A percentile compares a stretch with the other conserved stretches of the same genome.
These are phyloP conservation scores for Limnanthes douglasii DNA, from an alignment of 345 rosid species.

Conservation along the genomic window DNA sequence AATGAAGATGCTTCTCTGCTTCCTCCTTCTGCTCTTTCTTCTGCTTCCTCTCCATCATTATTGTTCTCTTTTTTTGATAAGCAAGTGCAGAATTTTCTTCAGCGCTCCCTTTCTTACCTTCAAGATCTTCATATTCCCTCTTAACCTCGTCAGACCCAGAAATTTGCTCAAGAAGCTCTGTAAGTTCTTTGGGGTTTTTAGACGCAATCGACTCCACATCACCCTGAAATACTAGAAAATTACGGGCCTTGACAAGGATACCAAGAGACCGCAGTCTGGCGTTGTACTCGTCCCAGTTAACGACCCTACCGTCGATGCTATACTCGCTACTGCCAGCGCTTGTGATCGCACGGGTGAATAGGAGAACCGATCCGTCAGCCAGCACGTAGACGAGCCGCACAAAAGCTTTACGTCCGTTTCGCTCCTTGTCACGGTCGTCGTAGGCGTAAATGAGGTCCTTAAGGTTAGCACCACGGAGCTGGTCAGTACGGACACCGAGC, in stretches of 20 bases:
- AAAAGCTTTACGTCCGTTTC: conserved; percentile 70
- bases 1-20: conserved; percentile 80
- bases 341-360: conserved; percentile 61
- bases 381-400: conserved; percentile 67
- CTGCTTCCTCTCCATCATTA: conserved; percentile 79
- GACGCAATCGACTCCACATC: conserved; percentile 99
- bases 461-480: conserved; percentile 90
- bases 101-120: conserved; percentile 63
- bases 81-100: conserved; percentile 73
- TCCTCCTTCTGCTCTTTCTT: conserved; percentile 99
- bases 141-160: conserved; percentile 94
- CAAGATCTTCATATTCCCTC: conserved; percentile 76
- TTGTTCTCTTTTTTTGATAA: conserved; percentile 72
- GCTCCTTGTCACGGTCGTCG: conserved; percentile 86
- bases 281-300: conserved; percentile 84
- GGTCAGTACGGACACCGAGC: conserved; percentile 91
- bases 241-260: conserved; percentile 93
- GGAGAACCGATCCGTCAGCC: conserved; percentile 57
- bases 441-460: conserved; percentile 92
- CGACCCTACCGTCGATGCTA: conserved; percentile 56
- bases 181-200: conserved; percentile 87
- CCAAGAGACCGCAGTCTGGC: conserved; percentile 60
- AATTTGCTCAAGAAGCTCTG: conserved; percentile 80
- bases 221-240: conserved; percentile 97
- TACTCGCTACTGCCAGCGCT: conserved; percentile 82